Evolutionary conservation across 495 filamentous ascomycete genomes (phyloP).

Genomic region (Astrocystis sublimbata): DNA sequence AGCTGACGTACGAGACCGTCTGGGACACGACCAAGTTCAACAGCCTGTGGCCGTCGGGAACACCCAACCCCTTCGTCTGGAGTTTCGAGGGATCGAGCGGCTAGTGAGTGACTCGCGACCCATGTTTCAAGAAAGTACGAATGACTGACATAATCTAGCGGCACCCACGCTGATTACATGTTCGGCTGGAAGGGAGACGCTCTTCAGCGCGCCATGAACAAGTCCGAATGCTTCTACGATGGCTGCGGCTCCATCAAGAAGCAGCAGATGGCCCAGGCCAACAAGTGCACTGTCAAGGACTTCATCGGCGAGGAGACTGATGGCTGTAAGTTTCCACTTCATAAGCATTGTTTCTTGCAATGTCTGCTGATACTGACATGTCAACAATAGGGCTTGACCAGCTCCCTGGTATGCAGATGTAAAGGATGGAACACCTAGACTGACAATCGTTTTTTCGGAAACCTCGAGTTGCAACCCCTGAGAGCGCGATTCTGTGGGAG

Average conservation of each 20-base stretch:
- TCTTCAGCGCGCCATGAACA: slow-evolving; percentile 49
- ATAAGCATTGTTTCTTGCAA: background rate
- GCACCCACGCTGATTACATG: slow-evolving; percentile 50
- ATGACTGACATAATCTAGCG: too few species aligned
- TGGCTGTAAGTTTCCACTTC: slow-evolving; percentile 46
- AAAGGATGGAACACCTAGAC: background rate
- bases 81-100: slow-evolving; percentile 41
- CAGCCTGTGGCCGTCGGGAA: slow-evolving; percentile 47
- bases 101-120: slow-evolving; percentile 37
- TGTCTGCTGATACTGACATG: background rate
- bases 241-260: slow-evolving; percentile 49
- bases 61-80: slow-evolving; percentile 51
- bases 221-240: slow-evolving; percentile 48
- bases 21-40: slow-evolving; percentile 54
- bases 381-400: slow-evolving; percentile 1
- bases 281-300: slow-evolving; percentile 47
- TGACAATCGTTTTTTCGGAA: background rate
- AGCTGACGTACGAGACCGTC: slow-evolving; percentile 54
- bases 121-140: too few species aligned
- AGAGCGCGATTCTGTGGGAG: background rate
- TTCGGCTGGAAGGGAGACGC: slow-evolving; percentile 52
- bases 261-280: slow-evolving; percentile 45
- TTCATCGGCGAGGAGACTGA: slow-evolving; percentile 47
- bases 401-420: slow-evolving; percentile 13
- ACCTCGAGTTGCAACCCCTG: background rate